Evolutionary conservation across 257 asterid species (phyloP).

Genomic region (Echium plantagineum): DNA sequence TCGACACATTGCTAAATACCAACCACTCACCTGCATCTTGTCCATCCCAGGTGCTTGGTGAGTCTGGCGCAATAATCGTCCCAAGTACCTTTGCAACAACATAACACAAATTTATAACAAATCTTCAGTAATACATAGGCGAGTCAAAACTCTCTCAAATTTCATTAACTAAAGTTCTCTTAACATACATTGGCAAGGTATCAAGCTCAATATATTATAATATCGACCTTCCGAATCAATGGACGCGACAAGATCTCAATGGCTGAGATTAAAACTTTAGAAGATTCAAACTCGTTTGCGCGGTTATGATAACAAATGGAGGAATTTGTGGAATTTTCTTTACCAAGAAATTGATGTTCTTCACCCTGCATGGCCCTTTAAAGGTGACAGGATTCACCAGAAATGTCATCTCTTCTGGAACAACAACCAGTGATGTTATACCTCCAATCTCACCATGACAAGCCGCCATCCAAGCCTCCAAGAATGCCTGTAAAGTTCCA

Average conservation of each 20-base stretch:
- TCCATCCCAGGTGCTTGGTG: constrained; percentile 35
- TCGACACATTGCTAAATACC: constrained; percentile 26
- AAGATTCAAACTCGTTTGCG: neutral
- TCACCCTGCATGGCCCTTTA: constrained; percentile 49
- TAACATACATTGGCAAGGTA: too few species aligned
- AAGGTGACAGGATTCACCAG: constrained; percentile 38
- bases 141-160: neutral
- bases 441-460: constrained; percentile 24
- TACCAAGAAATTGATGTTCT: constrained; percentile 34
- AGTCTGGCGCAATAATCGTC: constrained; percentile 41
- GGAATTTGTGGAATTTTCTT: neutral
- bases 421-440: constrained; percentile 25
- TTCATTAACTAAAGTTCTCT: neutral
- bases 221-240: too few species aligned
- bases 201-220: too few species aligned
- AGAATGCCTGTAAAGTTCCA: constrained; percentile 34
- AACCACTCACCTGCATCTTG: constrained; percentile 50
- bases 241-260: too few species aligned
- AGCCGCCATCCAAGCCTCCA: constrained; percentile 59
- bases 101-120: neutral
- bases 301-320: neutral
- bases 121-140: neutral
- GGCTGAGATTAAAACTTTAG: neutral
- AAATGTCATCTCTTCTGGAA: constrained; percentile 41
- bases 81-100: constrained; percentile 35